These are phyloP conservation scores for Boletus subcaerulescens DNA, from an alignment of 768 basidiomycete species.

Conservation along the genomic window DNA sequence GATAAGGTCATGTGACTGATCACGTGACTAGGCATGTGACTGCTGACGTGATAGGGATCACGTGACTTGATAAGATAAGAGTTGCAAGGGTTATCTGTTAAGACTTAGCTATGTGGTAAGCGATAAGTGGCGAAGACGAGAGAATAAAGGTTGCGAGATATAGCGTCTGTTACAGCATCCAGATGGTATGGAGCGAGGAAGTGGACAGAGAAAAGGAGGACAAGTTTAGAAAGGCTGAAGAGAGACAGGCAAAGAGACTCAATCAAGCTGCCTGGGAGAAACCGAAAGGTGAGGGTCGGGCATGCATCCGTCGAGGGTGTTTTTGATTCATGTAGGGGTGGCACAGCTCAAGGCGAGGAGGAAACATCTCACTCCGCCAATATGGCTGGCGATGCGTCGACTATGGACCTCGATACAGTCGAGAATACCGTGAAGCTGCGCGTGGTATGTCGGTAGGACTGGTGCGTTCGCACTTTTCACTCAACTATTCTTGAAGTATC, in stretches of 20 bases:
- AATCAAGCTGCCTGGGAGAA: constrained; percentile 39
- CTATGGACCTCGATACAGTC: not conserved
- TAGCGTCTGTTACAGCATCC: too few relatives aligned
- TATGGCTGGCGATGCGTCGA: not conserved
- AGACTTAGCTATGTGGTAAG: too few relatives aligned
- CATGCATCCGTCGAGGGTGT: not conserved
- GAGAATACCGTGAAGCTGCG: constrained; percentile 14
- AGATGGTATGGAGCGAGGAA: constrained; percentile 83
- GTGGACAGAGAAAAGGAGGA: constrained; percentile 58
- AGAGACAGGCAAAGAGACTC: constrained; percentile 42
- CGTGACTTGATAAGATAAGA: too few relatives aligned
- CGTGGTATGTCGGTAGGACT: constrained; percentile 19
- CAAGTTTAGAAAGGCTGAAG: constrained; percentile 54
- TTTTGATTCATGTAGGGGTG: constrained; percentile 1
- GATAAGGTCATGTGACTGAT: too few relatives aligned
- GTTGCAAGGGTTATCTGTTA: too few relatives aligned
- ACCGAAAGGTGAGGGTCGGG: constrained; percentile 40
- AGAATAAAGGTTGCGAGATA: too few relatives aligned
- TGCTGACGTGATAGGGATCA: too few relatives aligned
- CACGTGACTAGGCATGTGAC: too few relatives aligned
- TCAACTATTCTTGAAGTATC: constrained; percentile 37
- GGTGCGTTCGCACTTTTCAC: not conserved
- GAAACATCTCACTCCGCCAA: not conserved
- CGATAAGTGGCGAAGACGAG: too few relatives aligned
- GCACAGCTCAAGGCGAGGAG: constrained; percentile 1